Evolutionary conservation across 75 land plant genomes (phyloP).

Genomic region (Picea glauca): DNA sequence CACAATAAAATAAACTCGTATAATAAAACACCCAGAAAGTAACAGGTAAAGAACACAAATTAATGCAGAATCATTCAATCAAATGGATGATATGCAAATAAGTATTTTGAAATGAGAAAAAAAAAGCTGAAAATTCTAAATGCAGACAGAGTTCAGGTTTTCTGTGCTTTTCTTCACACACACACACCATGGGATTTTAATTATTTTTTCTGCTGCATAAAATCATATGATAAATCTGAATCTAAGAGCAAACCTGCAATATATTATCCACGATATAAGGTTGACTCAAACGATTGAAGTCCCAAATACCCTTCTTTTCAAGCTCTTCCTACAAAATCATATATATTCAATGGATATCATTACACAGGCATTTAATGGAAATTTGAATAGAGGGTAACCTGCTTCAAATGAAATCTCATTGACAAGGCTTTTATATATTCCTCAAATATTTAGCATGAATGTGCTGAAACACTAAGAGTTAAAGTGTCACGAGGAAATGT

Average conservation of each 20-base stretch:
- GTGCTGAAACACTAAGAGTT: neutral
- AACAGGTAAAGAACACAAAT: no score
- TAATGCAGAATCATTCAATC: no score
- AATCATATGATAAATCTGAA: neutral
- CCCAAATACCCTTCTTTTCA: conserved; percentile 94
- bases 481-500: no score
- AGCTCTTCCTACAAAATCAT: conserved; percentile 72
- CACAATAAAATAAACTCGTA: no score
- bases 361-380: neutral
- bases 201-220: no score
- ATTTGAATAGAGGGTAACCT: neutral
- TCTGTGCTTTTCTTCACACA: no score
- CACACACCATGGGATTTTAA: no score
- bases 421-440: neutral
- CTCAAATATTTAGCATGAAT: neutral
- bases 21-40: no score
- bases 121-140: no score
- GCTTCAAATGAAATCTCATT: neutral
- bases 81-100: no score
- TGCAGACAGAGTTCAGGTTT: no score
- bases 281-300: conserved; percentile 72
- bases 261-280: conserved; percentile 72
- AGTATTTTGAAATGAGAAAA: no score
- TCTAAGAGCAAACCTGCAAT: conserved; percentile 44
- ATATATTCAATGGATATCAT: neutral